These are phyloP conservation scores for Alternaria rosae DNA, from an alignment of 2,329 filamentous ascomycete species.

Conservation along the genomic window DNA sequence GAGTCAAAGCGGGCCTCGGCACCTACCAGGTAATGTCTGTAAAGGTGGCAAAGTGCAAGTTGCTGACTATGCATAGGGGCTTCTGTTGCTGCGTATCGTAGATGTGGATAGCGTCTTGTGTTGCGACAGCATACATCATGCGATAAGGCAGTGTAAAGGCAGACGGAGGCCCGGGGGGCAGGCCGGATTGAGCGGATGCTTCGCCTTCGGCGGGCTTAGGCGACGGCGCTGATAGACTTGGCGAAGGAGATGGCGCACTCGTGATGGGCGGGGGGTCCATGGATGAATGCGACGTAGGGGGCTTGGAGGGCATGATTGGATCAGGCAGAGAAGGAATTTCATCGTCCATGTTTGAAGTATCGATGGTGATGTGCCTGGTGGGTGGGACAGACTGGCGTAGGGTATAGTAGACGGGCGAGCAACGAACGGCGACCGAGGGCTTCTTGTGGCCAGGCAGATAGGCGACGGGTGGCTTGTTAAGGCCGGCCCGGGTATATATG, in stretches of 20 bases:
- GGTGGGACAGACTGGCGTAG: constrained; percentile 70
- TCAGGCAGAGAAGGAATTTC: constrained; percentile 85
- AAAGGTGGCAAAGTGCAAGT: constrained; percentile 95
- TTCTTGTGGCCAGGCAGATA: constrained; percentile 98
- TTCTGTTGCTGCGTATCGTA: constrained; percentile 98
- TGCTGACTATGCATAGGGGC: constrained; percentile 92
- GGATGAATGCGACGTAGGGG: constrained; percentile 67
- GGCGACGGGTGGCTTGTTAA: constrained; percentile 94
- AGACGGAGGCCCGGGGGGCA: constrained; percentile 58
- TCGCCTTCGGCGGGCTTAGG: constrained; percentile 61
- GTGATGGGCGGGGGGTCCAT: constrained; percentile 84
- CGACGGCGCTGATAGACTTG: constrained; percentile 60
- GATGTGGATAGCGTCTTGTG: constrained; percentile 90
- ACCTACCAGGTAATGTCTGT: constrained; percentile 90
- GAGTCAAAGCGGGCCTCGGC: neutral
- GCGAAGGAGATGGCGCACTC: constrained; percentile 61
- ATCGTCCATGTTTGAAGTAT: constrained; percentile 88
- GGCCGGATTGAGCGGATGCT: constrained; percentile 61
- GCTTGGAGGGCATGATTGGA: constrained; percentile 66
- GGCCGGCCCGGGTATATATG: constrained; percentile 93
- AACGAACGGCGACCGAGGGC: constrained; percentile 93
- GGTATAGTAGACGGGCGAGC: constrained; percentile 88
- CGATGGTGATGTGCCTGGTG: constrained; percentile 91
- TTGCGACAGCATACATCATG: constrained; percentile 95
- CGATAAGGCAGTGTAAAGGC: constrained; percentile 89